Evolutionary conservation across 2,329 filamentous ascomycete species (phyloP), one percentile per base, ranked within the genome.

Genomic region (Cercospora sp.): DNA sequence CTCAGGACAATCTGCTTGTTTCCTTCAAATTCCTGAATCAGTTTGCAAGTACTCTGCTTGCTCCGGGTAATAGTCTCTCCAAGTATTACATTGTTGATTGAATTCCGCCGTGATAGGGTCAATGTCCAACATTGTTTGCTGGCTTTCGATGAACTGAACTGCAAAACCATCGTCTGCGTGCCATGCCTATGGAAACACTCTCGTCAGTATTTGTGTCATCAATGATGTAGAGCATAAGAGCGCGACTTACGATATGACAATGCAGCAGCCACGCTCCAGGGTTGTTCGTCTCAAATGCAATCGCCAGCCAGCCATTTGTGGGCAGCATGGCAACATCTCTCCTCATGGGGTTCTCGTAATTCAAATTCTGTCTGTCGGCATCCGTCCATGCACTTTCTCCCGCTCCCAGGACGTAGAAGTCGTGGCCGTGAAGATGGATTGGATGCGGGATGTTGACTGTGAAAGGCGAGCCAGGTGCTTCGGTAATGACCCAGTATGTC

Each of bases 261-360:
- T 82, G 80, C 72, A 81, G 73, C 13, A 81, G 71, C 81, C 81
- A 83, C 1, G 80, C 76, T 5, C 81, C 81, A 0, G 81, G 80
- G 67, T 83, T 83, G 66, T 82, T 78, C 28, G 77, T 79, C 65
- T 76, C 71, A 69, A 81, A 82, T 18, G 80, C 81, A 18, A 83
- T 60, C 9, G 80, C 77, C 51, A 83, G 67, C 73, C 78, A 81
- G 0, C 81, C 80, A 58, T 68, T 72, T 0, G 73, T 72, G 1
- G 76, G 76, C 28, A 82, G 71, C 76, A 81, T 78, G 1, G 79
- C 79, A 3, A 78, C 77, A 67, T 83, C 81, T 16, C 81, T 74
- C 6, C 81, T 75, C 2, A 79, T 72, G 1, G 81, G 81, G 65
- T 81, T 81, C 28, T 74, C 68, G 60, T 75, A 79, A 64, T 79